phyloP scores from a whole-genome alignment of 1,284 basidiomycete species.

The Tremellales sp. region DNA sequence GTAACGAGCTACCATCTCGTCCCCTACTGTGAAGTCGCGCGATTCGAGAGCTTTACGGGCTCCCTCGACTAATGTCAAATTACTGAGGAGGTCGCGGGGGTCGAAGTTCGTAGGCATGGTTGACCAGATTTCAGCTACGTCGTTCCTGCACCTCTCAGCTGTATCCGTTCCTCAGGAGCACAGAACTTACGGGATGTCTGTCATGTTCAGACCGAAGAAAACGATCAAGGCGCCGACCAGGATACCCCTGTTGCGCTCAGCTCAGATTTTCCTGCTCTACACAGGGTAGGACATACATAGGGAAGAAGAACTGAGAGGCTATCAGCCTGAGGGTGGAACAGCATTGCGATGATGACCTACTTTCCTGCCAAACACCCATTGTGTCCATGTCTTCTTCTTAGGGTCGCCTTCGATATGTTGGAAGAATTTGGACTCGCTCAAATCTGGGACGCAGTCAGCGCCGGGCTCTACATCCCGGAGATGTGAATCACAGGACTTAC shows the following conservation, averaged over 20 bases:
- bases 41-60: conserved; percentile 70
- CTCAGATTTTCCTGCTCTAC: background rate
- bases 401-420: background rate
- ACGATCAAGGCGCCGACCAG: conserved; percentile 17
- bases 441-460: conserved; percentile 20
- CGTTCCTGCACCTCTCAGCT: conserved; percentile 16
- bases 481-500: conserved; percentile 13
- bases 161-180: background rate
- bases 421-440: conserved; percentile 30
- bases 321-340: background rate
- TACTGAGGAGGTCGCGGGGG: conserved; percentile 35
- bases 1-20: conserved; percentile 58
- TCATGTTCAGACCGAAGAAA: conserved; percentile 20
- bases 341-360: conserved; percentile 4
- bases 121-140: conserved; percentile 36
- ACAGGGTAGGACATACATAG: conserved; percentile 4
- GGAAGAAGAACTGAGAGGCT: conserved; percentile 18
- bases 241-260: conserved; percentile 17
- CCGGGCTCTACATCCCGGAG: background rate
- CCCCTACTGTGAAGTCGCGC: conserved; percentile 80
- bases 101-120: conserved; percentile 29
- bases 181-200: conserved; percentile 16
- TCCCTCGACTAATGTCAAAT: conserved; percentile 50
- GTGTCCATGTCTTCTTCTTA: conserved; percentile 14
- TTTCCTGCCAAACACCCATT: conserved; percentile 26